Evolutionary conservation across 805 yeast species (phyloP).

Genomic region (Metschnikowia picachoensis): DNA sequence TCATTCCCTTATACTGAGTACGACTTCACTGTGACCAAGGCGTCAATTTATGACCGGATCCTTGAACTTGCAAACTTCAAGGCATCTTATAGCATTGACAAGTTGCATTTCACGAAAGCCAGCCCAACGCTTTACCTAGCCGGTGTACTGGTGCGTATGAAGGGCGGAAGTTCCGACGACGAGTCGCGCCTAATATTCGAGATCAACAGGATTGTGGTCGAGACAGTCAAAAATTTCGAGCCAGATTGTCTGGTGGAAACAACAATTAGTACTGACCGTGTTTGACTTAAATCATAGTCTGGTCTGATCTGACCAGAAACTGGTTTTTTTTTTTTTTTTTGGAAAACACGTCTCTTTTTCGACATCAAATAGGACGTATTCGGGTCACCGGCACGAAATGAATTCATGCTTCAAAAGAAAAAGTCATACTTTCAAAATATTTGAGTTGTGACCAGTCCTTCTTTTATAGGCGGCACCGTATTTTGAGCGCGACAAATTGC

Average conservation of each 20-base stretch:
- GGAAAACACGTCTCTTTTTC: no score
- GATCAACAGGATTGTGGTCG: conserved; percentile 39
- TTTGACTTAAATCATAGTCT: neutral
- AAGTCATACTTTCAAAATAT: neutral
- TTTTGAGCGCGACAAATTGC: neutral
- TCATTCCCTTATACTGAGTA: conserved; percentile 47
- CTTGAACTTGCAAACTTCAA: conserved; percentile 49
- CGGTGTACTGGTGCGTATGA: conserved; percentile 52
- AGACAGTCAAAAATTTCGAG: conserved; percentile 26
- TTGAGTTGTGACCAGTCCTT: no score
- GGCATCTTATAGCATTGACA: conserved; percentile 44
- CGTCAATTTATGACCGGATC: conserved; percentile 44
- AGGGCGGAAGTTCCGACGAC: conserved; percentile 70
- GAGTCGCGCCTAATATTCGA: conserved; percentile 55
- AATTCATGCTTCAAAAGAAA: neutral
- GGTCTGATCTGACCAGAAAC: no score
- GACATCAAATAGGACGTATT: no score
- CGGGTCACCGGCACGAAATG: neutral
- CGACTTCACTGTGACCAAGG: conserved; percentile 34
- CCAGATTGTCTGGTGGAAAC: conserved; percentile 30
- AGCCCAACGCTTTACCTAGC: conserved; percentile 59
- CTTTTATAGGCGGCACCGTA: neutral
- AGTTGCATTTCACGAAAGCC: conserved; percentile 55
- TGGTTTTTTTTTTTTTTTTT: neutral
- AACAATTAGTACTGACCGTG: conserved; percentile 24